Conservation (phyloP, 1,284 basidiomycete genomes). For the Cerioporus squamosus region DNA sequence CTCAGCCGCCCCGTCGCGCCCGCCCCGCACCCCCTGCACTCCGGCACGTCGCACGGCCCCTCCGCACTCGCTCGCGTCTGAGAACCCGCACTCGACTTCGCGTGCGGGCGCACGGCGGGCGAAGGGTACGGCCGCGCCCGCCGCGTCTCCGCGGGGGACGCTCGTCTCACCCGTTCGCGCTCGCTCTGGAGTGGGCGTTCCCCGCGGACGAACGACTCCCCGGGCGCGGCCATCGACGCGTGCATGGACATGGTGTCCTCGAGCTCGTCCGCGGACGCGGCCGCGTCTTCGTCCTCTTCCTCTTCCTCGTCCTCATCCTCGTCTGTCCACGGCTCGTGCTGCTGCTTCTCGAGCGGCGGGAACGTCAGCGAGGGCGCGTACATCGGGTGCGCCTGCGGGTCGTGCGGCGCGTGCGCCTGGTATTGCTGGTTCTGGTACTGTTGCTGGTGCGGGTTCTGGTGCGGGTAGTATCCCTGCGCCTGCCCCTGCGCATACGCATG, state of each 20-base stretch:
- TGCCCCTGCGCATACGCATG: neutral
- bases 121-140: too few species aligned
- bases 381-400: too few species aligned
- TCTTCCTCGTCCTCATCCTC: conserved; percentile 2
- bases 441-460: conserved; percentile 1
- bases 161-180: too few species aligned
- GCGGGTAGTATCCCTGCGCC: neutral
- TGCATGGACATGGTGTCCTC: neutral
- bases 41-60: too few species aligned
- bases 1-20: too few species aligned
- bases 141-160: neutral
- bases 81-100: too few species aligned
- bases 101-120: too few species aligned
- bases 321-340: neutral
- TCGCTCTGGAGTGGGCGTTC: too few species aligned
- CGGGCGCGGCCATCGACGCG: neutral
- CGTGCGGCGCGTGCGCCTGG: neutral
- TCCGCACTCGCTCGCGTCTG: too few species aligned
- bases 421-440: neutral
- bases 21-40: too few species aligned
- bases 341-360: neutral
- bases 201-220: conserved; percentile 21
- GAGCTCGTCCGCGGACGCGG: conserved; percentile 1
- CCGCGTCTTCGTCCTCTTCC: conserved; percentile 3
- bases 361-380: too few species aligned